These are phyloP conservation scores for Linnemannia schmuckeri DNA, from an alignment of 192 early-diverging fungal genomes.

Conservation along the genomic window DNA sequence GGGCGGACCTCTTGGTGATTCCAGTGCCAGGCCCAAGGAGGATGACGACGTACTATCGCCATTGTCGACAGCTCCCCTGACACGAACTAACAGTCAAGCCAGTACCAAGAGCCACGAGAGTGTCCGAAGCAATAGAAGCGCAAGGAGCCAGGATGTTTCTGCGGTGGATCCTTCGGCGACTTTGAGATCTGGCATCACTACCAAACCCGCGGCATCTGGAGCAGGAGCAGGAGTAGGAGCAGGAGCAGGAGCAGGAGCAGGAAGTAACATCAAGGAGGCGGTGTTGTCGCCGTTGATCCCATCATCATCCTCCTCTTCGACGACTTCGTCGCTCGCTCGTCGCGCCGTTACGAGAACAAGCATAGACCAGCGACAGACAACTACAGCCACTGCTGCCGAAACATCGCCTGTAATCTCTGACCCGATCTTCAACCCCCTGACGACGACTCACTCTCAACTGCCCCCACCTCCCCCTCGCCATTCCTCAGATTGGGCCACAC, in stretches of 20 bases:
- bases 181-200: not conserved
- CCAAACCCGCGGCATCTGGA: not conserved
- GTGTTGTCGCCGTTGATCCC: not conserved
- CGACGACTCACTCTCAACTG: not conserved
- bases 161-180: not conserved
- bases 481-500: not conserved
- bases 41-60: conserved; percentile 18
- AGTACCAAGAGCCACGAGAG: conserved; percentile 41
- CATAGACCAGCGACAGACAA: conserved; percentile 7
- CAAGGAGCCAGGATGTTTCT: conserved; percentile 25
- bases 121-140: conserved; percentile 31
- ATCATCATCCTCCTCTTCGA: conserved; percentile 1
- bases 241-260: conserved; percentile 6
- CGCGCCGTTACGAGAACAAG: conserved; percentile 3
- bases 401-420: conserved; percentile 1
- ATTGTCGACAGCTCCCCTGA: conserved; percentile 20
- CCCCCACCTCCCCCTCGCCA: not conserved
- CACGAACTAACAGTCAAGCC: conserved; percentile 44
- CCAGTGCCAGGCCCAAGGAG: not conserved
- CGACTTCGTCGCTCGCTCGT: not conserved
- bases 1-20: conserved; percentile 13
- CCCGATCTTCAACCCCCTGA: conserved; percentile 38
- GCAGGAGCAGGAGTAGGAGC: not conserved
- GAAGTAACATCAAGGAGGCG: not conserved
- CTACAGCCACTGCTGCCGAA: not conserved